Percentiles rank a stretch among this genome's conserved stretches.
phyloP scores from a whole-genome alignment of 208 protist species.

The Crithidia thermophila region DNA sequence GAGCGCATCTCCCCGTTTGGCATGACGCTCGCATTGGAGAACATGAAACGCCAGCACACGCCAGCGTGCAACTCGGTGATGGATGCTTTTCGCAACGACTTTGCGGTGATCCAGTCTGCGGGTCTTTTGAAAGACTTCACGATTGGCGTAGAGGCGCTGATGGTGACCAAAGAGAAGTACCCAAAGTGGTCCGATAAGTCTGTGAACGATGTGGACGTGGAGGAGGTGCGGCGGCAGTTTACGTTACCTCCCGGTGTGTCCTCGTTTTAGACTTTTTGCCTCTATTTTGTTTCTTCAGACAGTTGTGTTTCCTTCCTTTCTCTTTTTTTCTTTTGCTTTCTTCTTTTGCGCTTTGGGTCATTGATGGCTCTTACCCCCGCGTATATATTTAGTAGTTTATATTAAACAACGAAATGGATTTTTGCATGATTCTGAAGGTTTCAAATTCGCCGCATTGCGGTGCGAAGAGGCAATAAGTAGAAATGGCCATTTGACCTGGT shows the following conservation, averaged over 20 bases:
- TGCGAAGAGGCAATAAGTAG: too few species aligned
- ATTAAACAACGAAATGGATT: too few species aligned
- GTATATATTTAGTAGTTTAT: too few species aligned
- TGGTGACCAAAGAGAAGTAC: slow-evolving; percentile 45
- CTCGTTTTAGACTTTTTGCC: not conserved
- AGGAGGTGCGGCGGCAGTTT: slow-evolving; percentile 1
- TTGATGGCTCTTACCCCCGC: too few species aligned
- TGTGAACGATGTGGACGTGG: slow-evolving; percentile 36
- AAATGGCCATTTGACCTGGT: too few species aligned
- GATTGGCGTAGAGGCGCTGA: slow-evolving; percentile 42
- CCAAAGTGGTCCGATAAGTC: slow-evolving; percentile 48
- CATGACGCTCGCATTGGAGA: slow-evolving; percentile 59
- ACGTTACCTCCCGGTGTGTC: not conserved
- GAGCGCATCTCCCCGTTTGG: slow-evolving; percentile 54
- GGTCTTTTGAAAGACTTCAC: slow-evolving; percentile 35
- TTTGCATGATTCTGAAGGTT: too few species aligned
- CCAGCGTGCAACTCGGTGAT: slow-evolving; percentile 1
- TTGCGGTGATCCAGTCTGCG: slow-evolving; percentile 28
- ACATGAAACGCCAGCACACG: slow-evolving; percentile 26
- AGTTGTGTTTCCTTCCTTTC: not conserved
- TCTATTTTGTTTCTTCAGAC: not conserved
- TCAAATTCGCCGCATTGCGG: too few species aligned
- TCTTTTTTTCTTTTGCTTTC: not conserved
- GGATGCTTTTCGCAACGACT: slow-evolving; percentile 31
- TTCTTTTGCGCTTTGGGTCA: too few species aligned